phyloP scores from a whole-genome alignment of 305 asterid species.

The Ilex paraguariensis region DNA sequence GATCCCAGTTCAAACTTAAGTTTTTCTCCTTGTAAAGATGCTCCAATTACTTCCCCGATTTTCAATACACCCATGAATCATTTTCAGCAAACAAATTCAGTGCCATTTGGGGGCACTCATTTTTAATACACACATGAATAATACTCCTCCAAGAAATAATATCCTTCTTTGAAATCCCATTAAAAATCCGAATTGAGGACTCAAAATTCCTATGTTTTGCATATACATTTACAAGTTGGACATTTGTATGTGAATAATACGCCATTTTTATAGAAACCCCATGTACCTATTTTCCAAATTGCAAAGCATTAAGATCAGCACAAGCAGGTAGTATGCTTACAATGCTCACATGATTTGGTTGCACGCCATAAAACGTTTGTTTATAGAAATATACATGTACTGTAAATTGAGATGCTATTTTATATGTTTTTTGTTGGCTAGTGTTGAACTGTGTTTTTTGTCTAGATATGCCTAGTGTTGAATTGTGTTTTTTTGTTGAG shows the following conservation, averaged over 20 bases:
- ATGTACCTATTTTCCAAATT: slow-evolving; percentile 63
- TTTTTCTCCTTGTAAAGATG: slow-evolving; percentile 38
- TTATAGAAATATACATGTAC: no score
- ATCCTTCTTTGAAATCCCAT: slow-evolving; percentile 50
- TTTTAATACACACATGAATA: slow-evolving; percentile 44
- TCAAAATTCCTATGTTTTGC: slow-evolving; percentile 52
- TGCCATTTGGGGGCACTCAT: slow-evolving; percentile 34
- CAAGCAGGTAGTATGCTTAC: slow-evolving; percentile 65
- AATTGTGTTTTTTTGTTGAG: no score
- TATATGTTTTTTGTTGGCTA: no score
- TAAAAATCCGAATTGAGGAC: slow-evolving; percentile 41
- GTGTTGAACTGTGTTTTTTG: no score
- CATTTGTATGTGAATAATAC: slow-evolving; percentile 24
- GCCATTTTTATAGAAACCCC: slow-evolving; percentile 44
- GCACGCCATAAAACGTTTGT: slow-evolving; percentile 33
- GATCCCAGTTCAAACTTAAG: slow-evolving; percentile 34
- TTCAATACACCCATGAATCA: slow-evolving; percentile 40
- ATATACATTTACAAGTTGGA: slow-evolving; percentile 54
- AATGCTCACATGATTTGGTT: slow-evolving; percentile 54
- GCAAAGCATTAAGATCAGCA: slow-evolving; percentile 47
- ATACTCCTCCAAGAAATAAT: slow-evolving; percentile 77
- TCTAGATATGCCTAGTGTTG: no score
- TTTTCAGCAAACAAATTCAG: slow-evolving; percentile 39
- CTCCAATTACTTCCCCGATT: slow-evolving; percentile 43
- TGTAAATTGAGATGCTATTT: no score